Base-by-base conservation (phyloP, 805 yeast species). In the Tetrapisispora iriomotensis region DNA sequence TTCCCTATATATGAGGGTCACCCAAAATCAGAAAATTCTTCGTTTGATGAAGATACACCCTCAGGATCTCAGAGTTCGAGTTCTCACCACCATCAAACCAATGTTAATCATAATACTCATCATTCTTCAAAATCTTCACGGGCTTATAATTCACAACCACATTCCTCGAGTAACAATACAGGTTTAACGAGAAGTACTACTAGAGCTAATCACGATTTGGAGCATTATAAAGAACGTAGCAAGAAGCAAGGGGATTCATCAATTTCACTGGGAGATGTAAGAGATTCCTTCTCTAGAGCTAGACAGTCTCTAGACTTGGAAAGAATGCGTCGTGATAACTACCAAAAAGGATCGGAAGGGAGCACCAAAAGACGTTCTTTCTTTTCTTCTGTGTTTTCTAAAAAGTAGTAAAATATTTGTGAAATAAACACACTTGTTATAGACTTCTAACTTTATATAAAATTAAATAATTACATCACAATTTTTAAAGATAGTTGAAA, bases 301-400 rank as follows among this genome's bases (percentile, higher is more conserved):
- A 50, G 61, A n/a, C 55, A 53, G 30, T 57, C 62, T 3, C 41
- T 57, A 10, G 62, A 57, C 33, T 35, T 56, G 33, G 62, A 57
- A 31, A 43, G 47, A 36, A 31, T 48, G 6, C 51, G 55, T 38
- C 49, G 52, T 18, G 61, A 56, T 35, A 47, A 49, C 13, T 24
- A 45, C 12, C 43, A 40, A 19, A 39, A 27, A 20, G 38, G 41
- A 17, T 53, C 50, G 7, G 29, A 37, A 9, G 2, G 13, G 12
- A 27, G 37, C n/a, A 43, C 46, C 22, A 56, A 55, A 44, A 54
- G 57, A 42, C 45, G 49, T 20, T 50, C 58, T 6, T 37, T 58
- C 19, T 58, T 58, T 36, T 34, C 42, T 2, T 55, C 60, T 8
- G 54, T 52, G 20, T 54, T 58, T 22, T 31, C 34, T 13, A 31